A percentile compares a stretch with the other conserved stretches of the same genome.
Evolutionary conservation across 1,284 basidiomycete genomes (phyloP).

Genomic region (Ganoderma multipileum): DNA sequence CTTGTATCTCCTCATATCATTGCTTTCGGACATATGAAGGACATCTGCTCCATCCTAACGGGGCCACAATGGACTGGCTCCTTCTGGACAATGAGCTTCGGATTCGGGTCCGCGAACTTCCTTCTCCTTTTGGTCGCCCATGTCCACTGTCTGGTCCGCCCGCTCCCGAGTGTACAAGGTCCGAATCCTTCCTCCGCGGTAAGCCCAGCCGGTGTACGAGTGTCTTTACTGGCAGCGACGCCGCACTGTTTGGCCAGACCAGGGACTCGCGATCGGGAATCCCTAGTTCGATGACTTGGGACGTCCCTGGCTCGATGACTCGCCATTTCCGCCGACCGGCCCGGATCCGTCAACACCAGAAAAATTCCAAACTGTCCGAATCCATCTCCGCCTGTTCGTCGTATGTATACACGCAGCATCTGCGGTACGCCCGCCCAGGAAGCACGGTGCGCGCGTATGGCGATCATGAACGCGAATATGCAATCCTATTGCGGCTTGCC

Average conservation of each 20-base stretch:
- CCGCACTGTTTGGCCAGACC: no score
- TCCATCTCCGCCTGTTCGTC: no score
- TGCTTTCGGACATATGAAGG: background rate
- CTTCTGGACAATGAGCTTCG: background rate
- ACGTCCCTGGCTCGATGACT: no score
- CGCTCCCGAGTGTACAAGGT: background rate
- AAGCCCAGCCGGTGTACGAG: background rate
- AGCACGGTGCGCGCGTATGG: no score
- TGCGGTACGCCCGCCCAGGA: no score
- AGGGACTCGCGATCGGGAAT: no score
- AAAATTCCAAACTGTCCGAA: background rate
- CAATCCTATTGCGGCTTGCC: no score
- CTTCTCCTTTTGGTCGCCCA: background rate
- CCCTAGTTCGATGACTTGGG: no score
- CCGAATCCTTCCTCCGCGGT: background rate
- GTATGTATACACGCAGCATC: no score
- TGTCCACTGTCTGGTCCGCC: background rate
- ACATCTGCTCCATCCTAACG: background rate
- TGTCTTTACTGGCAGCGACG: background rate
- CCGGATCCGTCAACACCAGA: background rate
- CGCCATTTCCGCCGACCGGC: background rate
- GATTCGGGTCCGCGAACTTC: background rate
- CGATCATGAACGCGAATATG: no score
- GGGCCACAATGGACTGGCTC: background rate
- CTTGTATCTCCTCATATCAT: background rate